Evolutionary conservation across 306 rosid species (phyloP), one percentile per base, ranked within the genome.

Genomic region (Sechiopsis laciniata): DNA sequence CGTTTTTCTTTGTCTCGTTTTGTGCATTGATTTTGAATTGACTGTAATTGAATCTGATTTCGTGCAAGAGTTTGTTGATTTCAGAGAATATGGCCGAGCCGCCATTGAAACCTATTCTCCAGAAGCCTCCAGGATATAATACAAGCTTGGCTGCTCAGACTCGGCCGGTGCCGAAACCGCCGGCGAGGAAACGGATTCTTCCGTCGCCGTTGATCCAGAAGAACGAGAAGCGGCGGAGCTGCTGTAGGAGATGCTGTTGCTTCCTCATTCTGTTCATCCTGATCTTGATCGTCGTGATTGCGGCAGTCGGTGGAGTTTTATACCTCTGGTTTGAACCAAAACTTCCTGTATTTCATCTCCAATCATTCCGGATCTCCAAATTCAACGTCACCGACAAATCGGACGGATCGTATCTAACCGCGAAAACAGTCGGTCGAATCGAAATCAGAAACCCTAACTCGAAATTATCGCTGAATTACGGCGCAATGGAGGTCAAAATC

Each of bases 61-160:
- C 6, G 57, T 48, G 56, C 7, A 20, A 35, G 56, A 48, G 7
- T 21, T 48, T 1, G 55, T 42, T 67, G 13, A 22, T 6, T 56
- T 48, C 80, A 7, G 46, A 22, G 53, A 21, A 32, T 40, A 89
- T 87, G 97, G 75, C 80, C 8, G 76, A 77, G 35, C 56, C 73
- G 60, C 73, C 86, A 15, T 71, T 0, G 10, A 84, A 78, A 22
- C 91, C 88, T 1, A 63, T 55, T 0, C 87, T 93, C 59, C 85
- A 86, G 79, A 90, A 86, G 61, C 98, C 98, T 8, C 98, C 98
- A 3, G 94, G 92, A 2, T 86, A 79, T 62, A 78, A 81, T 76
- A 83, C 87, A 13, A 46, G 1, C 26, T 5, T 11, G 5, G 66
- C 84, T 2, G 45, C 19, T 15, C 55, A 2, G 22, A 77, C 78